phyloP scores from a whole-genome alignment of 306 rosid genomes.

The Corylus heterophylla region DNA sequence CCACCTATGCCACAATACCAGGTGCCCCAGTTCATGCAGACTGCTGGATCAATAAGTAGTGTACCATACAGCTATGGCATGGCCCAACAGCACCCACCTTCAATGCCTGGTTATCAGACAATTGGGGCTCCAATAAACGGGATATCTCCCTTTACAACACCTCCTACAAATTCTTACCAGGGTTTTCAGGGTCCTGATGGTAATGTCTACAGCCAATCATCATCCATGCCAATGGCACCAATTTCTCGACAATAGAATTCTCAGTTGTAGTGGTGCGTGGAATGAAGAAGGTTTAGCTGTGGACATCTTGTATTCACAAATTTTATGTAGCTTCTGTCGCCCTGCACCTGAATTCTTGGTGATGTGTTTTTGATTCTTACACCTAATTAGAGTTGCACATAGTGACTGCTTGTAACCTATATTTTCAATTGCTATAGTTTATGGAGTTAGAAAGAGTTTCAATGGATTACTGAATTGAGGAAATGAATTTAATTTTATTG shows the following conservation, averaged over 20 bases:
- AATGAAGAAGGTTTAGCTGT: slow-evolving; percentile 18
- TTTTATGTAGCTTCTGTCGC: slow-evolving; percentile 11
- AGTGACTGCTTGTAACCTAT: slow-evolving; percentile 46
- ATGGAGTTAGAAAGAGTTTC: slow-evolving; percentile 31
- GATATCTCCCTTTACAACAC: slow-evolving; percentile 48
- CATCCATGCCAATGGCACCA: slow-evolving; percentile 85
- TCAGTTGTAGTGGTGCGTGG: slow-evolving; percentile 21
- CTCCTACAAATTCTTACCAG: slow-evolving; percentile 63
- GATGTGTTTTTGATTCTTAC: slow-evolving; percentile 41
- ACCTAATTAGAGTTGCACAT: slow-evolving; percentile 58
- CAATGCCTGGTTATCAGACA: slow-evolving; percentile 51
- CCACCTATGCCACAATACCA: slow-evolving; percentile 81
- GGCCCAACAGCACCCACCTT: slow-evolving; percentile 49
- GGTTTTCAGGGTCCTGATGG: slow-evolving; percentile 90
- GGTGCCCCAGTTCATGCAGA: slow-evolving; percentile 64
- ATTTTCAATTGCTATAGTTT: slow-evolving; percentile 29
- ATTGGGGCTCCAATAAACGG: slow-evolving; percentile 50
- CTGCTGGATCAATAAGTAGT: slow-evolving; percentile 57
- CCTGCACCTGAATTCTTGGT: slow-evolving; percentile 31
- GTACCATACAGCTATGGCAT: slow-evolving; percentile 58
- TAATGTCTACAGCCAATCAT: slow-evolving; percentile 65
- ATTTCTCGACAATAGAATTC: slow-evolving; percentile 71
- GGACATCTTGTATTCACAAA: background rate
- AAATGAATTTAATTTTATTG: slow-evolving; percentile 22
- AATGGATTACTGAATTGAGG: slow-evolving; percentile 24